These are phyloP conservation scores for Coccinonectria pachysandricola DNA, from an alignment of 2,329 filamentous ascomycete genomes.

Conservation along the genomic window DNA sequence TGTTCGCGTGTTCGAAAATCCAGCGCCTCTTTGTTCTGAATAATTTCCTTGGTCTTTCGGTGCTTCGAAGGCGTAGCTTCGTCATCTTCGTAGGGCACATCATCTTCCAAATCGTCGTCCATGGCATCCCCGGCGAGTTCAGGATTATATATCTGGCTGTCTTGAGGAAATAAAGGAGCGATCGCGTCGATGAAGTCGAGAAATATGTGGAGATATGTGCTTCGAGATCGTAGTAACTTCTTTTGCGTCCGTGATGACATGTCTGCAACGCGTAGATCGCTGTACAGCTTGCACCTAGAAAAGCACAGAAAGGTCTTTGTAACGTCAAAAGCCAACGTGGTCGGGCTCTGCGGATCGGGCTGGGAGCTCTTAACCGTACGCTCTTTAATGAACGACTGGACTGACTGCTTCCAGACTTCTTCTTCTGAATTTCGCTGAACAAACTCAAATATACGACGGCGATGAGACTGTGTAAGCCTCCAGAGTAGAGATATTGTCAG, in stretches of 20 bases:
- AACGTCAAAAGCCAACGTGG: slow-evolving; percentile 20
- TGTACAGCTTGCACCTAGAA: slow-evolving; percentile 13
- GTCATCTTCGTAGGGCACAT: slow-evolving; percentile 9
- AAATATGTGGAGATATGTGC: slow-evolving; percentile 12
- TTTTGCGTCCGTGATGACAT: slow-evolving; percentile 11
- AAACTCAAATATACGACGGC: slow-evolving; percentile 16
- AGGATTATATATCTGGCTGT: slow-evolving; percentile 22
- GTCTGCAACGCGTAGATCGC: slow-evolving; percentile 11
- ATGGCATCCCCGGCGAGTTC: slow-evolving; percentile 14
- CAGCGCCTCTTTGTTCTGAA: slow-evolving; percentile 30
- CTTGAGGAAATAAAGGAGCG: slow-evolving; percentile 20
- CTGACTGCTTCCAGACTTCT: slow-evolving; percentile 11
- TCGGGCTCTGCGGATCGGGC: slow-evolving; percentile 4
- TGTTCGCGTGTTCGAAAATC: slow-evolving; percentile 46
- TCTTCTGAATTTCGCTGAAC: slow-evolving; percentile 8
- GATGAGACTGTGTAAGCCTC: slow-evolving; percentile 19
- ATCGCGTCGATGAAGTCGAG: slow-evolving; percentile 18
- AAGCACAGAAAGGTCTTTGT: slow-evolving; percentile 23
- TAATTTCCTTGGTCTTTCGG: slow-evolving; percentile 23
- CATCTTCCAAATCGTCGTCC: slow-evolving; percentile 6
- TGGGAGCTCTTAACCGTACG: slow-evolving; percentile 7
- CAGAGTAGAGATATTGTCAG: slow-evolving; percentile 21
- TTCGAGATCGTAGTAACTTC: slow-evolving; percentile 5
- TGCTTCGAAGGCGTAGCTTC: slow-evolving; percentile 5
- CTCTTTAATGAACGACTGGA: slow-evolving; percentile 9